phyloP scores from a whole-genome alignment of 228 moss, liverwort and hornwort genomes.

The Sphagnum fallax region DNA sequence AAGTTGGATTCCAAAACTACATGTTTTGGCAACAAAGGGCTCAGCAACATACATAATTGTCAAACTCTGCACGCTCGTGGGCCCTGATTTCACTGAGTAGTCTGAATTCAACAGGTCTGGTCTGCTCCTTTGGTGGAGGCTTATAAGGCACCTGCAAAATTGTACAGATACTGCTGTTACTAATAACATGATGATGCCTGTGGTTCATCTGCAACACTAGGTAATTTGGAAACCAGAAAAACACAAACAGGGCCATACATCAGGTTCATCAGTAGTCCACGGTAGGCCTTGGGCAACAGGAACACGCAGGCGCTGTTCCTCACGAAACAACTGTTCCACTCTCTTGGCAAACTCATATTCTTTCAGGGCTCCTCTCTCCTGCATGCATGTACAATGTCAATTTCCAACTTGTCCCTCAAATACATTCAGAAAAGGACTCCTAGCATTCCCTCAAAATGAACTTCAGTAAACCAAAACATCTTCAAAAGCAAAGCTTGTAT shows the following conservation, averaged over 20 bases:
- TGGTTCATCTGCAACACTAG: too few relatives aligned
- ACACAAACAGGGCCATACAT: slow-evolving; percentile 17
- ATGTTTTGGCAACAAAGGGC: too few relatives aligned
- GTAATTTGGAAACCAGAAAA: too few relatives aligned
- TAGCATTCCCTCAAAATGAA: too few relatives aligned
- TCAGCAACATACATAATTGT: slow-evolving; percentile 50
- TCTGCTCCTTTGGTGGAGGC: slow-evolving; percentile 69
- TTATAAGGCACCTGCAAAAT: slow-evolving; percentile 57
- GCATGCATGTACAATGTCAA: not conserved
- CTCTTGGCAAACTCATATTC: slow-evolving; percentile 59
- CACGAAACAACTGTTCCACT: slow-evolving; percentile 57
- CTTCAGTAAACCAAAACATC: too few relatives aligned
- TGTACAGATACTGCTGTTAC: not conserved
- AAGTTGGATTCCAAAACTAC: too few relatives aligned
- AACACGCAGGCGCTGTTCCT: slow-evolving; percentile 71
- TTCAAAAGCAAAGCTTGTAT: too few relatives aligned
- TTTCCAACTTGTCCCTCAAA: too few relatives aligned
- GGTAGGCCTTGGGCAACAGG: slow-evolving; percentile 88
- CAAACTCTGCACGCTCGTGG: slow-evolving; percentile 76
- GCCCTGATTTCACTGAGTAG: slow-evolving; percentile 74
- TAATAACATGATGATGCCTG: too few relatives aligned
- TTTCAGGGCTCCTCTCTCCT: slow-evolving; percentile 91
- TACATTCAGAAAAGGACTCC: too few relatives aligned
- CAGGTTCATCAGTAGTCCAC: slow-evolving; percentile 90
- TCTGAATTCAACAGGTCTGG: slow-evolving; percentile 64